Evolutionary conservation across 2,329 filamentous ascomycete species (phyloP), one percentile per base, ranked within the genome.

Genomic region (Microascus cirrosus): DNA sequence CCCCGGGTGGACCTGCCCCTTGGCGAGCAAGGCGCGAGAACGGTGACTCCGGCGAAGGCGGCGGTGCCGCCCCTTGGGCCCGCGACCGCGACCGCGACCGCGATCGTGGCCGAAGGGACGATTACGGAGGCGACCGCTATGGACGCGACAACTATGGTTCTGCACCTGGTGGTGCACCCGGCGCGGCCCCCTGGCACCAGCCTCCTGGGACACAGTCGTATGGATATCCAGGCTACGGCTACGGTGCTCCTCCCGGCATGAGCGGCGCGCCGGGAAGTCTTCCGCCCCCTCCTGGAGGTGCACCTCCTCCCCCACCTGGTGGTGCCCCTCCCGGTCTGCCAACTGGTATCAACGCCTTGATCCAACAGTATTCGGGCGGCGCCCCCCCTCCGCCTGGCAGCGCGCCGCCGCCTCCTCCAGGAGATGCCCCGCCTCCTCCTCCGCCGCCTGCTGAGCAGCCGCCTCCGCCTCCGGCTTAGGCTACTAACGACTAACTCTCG

Each of bases 1-100:
- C 90, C 20, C 91, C 88, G 34, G 90, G 89, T 59, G 90, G 86
- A 59, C 82, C 89, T 69, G 91, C 91, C 63, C 91, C 91, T 8
- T 96, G 92, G 90, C 79, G 81, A 60, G 73, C 71, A 32, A 78
- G 83, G 62, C 71, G 72, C 59, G 61, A 58, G 15, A 74, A 73
- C 69, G 77, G 80, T 53, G 79, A 83, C 59, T 74, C 77, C 63
- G 74, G 76, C 57, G 76, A 79, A 57, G 69, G 70, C 51, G 69
- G 71, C 34, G 69, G 72, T 60, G 70, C 71, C 55, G 81, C 82
- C 60, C 82, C 83, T n/a, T 85, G 82, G 82, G 77, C 78, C 52
- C 77, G 81, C 55, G 70, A 72, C 60, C 73, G 77, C 55, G 61
- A 64, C 51, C 57, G 58, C 28, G 58, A 54, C 42, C 56, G 61